Conservation (phyloP, 441 rosid species). For the Erysimum pusillum region DNA sequence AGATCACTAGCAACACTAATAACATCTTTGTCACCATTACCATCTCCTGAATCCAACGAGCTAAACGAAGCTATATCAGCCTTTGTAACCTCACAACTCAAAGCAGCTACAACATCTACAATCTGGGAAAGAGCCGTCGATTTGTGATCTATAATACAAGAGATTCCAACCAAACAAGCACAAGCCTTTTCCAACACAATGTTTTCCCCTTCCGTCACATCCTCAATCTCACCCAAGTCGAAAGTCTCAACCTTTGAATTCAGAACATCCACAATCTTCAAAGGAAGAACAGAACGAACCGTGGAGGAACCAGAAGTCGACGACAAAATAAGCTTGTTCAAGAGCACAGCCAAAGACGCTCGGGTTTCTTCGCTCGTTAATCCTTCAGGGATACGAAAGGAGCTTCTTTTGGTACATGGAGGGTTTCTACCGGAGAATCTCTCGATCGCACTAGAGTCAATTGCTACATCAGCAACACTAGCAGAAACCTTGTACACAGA, state of each 20-base stretch:
- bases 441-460: constrained; percentile 54
- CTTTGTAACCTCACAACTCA: constrained; percentile 79
- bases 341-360: constrained; percentile 63
- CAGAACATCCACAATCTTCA: constrained; percentile 42
- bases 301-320: constrained; percentile 39
- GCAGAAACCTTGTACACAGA: constrained; percentile 59
- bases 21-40: constrained; percentile 71
- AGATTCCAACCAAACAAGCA: constrained; percentile 58
- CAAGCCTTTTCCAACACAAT: constrained; percentile 50
- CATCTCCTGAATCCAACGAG: constrained; percentile 77
- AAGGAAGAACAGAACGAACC: constrained; percentile 55
- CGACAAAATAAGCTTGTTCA: constrained; percentile 64
- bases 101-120: constrained; percentile 38
- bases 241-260: constrained; percentile 40
- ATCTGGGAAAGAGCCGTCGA: constrained; percentile 59
- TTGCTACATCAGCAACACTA: constrained; percentile 54
- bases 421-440: too few species aligned
- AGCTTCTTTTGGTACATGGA: too few species aligned
- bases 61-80: constrained; percentile 62
- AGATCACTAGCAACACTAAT: constrained; percentile 76
- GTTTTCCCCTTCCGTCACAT: constrained; percentile 60
- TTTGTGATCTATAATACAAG: constrained; percentile 52
- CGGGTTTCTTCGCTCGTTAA: constrained; percentile 49
- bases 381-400: too few species aligned
- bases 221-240: constrained; percentile 36